These are phyloP conservation scores for Obelidium mucronatum DNA, from an alignment of 192 early-diverging fungal species.

Conservation along the genomic window DNA sequence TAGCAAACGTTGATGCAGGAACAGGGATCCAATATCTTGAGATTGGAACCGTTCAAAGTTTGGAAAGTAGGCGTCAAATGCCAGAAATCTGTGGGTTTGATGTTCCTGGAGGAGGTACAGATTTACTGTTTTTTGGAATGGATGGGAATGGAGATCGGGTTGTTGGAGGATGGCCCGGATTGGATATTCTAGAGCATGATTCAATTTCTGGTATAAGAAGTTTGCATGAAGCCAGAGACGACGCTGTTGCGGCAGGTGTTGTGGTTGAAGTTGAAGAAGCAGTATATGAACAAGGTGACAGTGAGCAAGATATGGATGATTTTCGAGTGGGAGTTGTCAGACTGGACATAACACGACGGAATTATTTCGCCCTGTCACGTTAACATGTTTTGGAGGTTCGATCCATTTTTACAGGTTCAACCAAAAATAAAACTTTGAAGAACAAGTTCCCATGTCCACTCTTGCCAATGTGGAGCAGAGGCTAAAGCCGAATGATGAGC, in stretches of 20 bases:
- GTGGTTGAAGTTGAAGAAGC: neutral
- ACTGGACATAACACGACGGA: no score
- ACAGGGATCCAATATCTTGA: neutral
- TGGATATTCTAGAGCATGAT: no score
- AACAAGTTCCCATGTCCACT: no score
- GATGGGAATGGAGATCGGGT: slow-evolving; percentile 14
- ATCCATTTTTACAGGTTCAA: no score
- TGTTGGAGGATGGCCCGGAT: neutral
- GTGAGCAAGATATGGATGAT: no score
- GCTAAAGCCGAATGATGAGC: slow-evolving; percentile 43
- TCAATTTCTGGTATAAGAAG: no score
- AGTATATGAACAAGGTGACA: neutral
- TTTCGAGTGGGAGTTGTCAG: no score
- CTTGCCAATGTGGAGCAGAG: slow-evolving; percentile 1
- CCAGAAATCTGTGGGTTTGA: slow-evolving; percentile 23
- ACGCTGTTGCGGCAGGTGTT: neutral
- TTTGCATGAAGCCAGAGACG: no score
- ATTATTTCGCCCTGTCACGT: no score
- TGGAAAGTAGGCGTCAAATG: neutral
- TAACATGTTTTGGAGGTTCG: no score
- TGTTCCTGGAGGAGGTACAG: slow-evolving; percentile 7
- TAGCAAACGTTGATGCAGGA: neutral
- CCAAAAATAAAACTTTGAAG: no score
- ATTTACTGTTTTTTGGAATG: neutral
- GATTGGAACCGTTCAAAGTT: neutral